Conservation (phyloP, 2,329 filamentous ascomycete species). For the Gaeumannomyces tritici region DNA sequence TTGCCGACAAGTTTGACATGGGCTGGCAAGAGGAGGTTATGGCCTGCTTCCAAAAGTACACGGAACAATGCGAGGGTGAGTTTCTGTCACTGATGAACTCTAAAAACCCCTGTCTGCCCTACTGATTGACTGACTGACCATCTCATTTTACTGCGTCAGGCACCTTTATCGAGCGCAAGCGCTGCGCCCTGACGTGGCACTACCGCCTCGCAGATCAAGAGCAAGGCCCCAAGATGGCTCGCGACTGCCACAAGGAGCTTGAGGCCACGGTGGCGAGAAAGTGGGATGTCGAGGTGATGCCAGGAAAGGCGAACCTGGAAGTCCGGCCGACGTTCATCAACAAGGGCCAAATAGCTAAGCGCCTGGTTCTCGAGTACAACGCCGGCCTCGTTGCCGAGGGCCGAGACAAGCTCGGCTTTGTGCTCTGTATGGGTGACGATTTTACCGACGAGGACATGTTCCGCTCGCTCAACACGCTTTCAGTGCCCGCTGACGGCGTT, state of each 20-base stretch:
- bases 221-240: constrained; percentile 69
- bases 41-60: constrained; percentile 78
- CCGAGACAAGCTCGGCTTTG: constrained; percentile 42
- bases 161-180: constrained; percentile 89
- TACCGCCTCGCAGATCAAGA: constrained; percentile 87
- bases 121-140: constrained; percentile 11
- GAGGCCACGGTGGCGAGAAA: constrained; percentile 65
- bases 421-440: constrained; percentile 87
- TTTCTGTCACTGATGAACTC: constrained; percentile 5
- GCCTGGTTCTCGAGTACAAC: constrained; percentile 67
- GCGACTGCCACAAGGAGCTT: constrained; percentile 72
- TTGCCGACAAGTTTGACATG: constrained; percentile 83
- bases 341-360: constrained; percentile 90
- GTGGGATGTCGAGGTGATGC: constrained; percentile 94
- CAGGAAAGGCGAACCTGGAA: constrained; percentile 92
- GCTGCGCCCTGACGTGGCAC: constrained; percentile 93
- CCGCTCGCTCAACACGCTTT: constrained; percentile 60
- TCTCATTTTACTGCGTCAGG: constrained; percentile 32
- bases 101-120: not conserved
- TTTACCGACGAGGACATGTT: constrained; percentile 98
- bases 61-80: constrained; percentile 73
- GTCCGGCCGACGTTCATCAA: constrained; percentile 96
- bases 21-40: constrained; percentile 83
- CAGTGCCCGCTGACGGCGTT: constrained; percentile 20
- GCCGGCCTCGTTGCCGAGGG: constrained; percentile 20